Evolutionary conservation across 371 early-diverging fungal genomes (phyloP), one percentile per base, ranked within the genome.

Genomic region (Mucor sp.): DNA sequence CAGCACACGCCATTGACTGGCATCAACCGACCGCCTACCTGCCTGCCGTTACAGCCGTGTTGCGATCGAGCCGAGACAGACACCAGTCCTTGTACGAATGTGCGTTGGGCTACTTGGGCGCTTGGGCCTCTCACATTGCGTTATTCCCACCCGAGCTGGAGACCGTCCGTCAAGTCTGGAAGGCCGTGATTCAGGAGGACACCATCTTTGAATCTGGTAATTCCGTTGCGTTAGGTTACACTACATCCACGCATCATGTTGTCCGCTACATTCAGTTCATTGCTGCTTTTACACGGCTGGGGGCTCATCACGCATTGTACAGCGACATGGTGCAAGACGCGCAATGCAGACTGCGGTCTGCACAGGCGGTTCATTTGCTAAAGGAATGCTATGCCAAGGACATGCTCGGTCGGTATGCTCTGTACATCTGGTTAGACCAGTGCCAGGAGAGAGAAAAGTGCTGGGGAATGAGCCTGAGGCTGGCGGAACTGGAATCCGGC

Each of bases 1-100:
- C 88, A 21, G 81, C 80, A 41, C 86, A 86, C 65, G 83, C 83
- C 1, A 81, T 88, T 27, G 82, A 78, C 25, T 88, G 88, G 88
- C 83, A 83, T 57, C 86, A 88, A 58, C 80, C 85, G 0, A 77
- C 76, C 0, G 80, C 85, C 3, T 86, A 82, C 55, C 35, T 81
- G 19, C 79, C 79, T 23, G 71, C 76, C 2, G 62, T 79, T 14
- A 63, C 65, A 11, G 77, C 79, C 1, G 60, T 77, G 2, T 32
- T 74, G 14, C 67, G 74, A 21, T 37, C 64, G 7, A 60, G 27
- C 27, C 50, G 57, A 39, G 37, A 50, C 15, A 17, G 37, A 30
- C 39, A 63, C 17, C 57, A 65, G 9, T 3, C 61, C 0, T 63
- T 83, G 17, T 69, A 75, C 5, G 77, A 78, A 12, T 64, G 77